phyloP scores from a whole-genome alignment of 768 basidiomycete species.

The Termitomyces sp. region DNA sequence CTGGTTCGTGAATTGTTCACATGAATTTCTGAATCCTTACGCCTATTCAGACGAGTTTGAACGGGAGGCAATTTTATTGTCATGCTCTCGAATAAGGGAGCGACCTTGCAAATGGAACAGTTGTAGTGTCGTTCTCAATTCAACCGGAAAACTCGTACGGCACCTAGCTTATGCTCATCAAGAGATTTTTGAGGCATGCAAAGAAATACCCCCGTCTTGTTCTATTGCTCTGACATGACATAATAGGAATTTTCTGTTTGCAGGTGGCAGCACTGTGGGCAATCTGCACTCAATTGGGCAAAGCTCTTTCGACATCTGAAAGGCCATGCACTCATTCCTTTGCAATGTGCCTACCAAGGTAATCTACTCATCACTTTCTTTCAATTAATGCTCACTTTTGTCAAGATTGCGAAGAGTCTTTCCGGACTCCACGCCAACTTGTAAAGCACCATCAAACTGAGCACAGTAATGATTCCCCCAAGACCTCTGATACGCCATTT shows the following conservation, averaged over 20 bases:
- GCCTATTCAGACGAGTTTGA: slow-evolving; percentile 24
- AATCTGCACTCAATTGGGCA: slow-evolving; percentile 33
- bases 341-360: slow-evolving; percentile 57
- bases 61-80: slow-evolving; percentile 42
- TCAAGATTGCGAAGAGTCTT: slow-evolving; percentile 54
- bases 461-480: slow-evolving; percentile 34
- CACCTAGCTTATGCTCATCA: slow-evolving; percentile 40
- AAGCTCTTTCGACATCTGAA: slow-evolving; percentile 48
- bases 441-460: slow-evolving; percentile 47
- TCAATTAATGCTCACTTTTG: not conserved
- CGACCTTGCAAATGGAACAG: slow-evolving; percentile 57
- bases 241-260: slow-evolving; percentile 38
- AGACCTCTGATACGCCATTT: slow-evolving; percentile 32
- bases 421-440: slow-evolving; percentile 45
- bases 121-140: slow-evolving; percentile 57
- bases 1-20: slow-evolving; percentile 15
- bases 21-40: slow-evolving; percentile 1
- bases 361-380: slow-evolving; percentile 9
- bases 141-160: slow-evolving; percentile 42
- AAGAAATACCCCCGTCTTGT: not conserved
- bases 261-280: slow-evolving; percentile 58
- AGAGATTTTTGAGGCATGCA: slow-evolving; percentile 11
- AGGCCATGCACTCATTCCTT: slow-evolving; percentile 44
- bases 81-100: slow-evolving; percentile 47
- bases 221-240: not conserved